phyloP scores from a whole-genome alignment of 2,329 filamentous ascomycete genomes.

The Fusarium sororula region DNA sequence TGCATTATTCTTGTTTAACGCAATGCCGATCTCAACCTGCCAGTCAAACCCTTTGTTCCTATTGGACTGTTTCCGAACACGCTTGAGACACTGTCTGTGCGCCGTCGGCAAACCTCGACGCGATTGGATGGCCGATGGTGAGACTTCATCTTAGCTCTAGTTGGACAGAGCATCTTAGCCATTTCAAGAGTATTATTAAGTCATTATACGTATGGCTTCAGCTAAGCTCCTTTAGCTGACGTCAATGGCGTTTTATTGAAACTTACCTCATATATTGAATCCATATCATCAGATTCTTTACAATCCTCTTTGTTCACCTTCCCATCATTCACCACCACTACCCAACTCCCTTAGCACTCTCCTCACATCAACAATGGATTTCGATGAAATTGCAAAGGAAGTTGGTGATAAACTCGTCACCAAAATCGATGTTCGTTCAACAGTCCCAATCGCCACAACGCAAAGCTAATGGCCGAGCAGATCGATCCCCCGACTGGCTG shows the following conservation, averaged over 20 bases:
- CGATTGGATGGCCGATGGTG: background rate
- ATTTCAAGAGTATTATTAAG: background rate
- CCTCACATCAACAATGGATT: background rate
- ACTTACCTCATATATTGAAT: background rate
- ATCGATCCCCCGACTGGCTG: background rate
- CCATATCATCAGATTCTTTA: background rate
- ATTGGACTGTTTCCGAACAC: background rate
- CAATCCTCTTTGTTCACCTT: background rate
- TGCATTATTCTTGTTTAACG: background rate
- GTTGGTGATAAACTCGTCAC: background rate
- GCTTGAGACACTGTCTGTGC: background rate
- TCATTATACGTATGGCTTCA: no score
- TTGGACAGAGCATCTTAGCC: background rate
- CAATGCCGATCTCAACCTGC: background rate
- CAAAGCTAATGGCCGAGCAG: background rate
- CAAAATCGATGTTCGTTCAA: background rate
- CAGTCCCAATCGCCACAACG: rapidly evolving
- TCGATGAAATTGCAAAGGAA: background rate
- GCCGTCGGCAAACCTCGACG: no score
- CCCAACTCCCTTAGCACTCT: no score
- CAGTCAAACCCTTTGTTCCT: no score
- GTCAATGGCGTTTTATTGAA: background rate
- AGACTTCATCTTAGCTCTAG: background rate
- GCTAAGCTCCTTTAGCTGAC: background rate
- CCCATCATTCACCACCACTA: background rate